Conservation (phyloP, 495 filamentous ascomycete genomes). For the Lepraria neglecta region DNA sequence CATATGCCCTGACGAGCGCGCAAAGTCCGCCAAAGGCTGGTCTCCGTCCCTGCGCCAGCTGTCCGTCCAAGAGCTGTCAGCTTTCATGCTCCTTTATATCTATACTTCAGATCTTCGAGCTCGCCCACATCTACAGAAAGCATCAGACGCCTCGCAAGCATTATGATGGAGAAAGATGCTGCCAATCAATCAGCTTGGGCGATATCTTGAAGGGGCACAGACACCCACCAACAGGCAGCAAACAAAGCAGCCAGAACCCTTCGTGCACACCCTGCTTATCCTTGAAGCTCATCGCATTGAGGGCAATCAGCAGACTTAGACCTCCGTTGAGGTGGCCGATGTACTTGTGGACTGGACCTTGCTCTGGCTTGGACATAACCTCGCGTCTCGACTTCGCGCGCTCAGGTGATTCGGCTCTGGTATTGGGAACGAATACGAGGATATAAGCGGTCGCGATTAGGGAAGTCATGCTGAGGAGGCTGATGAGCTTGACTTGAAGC, state of each 20-base stretch:
- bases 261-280: conserved; percentile 22
- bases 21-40: too few species aligned
- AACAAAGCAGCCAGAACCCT: conserved; percentile 27
- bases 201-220: conserved; percentile 32
- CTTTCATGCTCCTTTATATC: conserved; percentile 46
- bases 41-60: too few species aligned
- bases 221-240: conserved; percentile 25
- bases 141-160: conserved; percentile 39
- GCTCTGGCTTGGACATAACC: neutral
- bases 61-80: neutral
- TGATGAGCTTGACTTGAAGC: conserved; percentile 36
- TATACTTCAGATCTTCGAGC: conserved; percentile 45
- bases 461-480: conserved; percentile 53
- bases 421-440: conserved; percentile 34
- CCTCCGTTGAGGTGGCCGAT: conserved; percentile 24
- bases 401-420: conserved; percentile 19
- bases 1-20: neutral
- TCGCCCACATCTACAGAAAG: conserved; percentile 41
- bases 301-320: conserved; percentile 22
- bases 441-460: conserved; percentile 53
- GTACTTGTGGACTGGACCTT: conserved; percentile 21
- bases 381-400: conserved; percentile 19
- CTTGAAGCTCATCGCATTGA: conserved; percentile 22
- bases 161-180: conserved; percentile 38
- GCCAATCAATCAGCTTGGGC: conserved; percentile 18